Evolutionary conservation across 805 yeast genomes (phyloP).

Genomic region (Ogataea nonfermentans): DNA sequence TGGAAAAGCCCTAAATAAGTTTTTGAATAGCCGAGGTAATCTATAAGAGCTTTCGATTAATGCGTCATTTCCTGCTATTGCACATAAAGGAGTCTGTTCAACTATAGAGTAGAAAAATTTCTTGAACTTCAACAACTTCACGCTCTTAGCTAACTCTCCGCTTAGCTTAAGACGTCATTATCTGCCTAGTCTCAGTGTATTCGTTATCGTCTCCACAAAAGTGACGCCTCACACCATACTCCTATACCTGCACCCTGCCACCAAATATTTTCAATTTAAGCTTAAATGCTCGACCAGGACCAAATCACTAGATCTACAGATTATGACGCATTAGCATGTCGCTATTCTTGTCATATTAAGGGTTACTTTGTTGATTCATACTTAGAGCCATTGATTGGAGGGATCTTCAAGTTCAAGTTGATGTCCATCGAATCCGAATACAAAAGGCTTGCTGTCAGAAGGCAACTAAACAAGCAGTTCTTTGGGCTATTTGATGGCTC

Average conservation of each 20-base stretch:
- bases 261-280: neutral
- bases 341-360: constrained; percentile 49
- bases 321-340: constrained; percentile 67
- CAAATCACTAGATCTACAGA: constrained; percentile 46
- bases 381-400: constrained; percentile 34
- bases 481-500: constrained; percentile 28
- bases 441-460: constrained; percentile 27
- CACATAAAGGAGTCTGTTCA: too few relatives aligned
- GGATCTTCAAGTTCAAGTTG: constrained; percentile 40
- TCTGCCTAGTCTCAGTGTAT: too few relatives aligned
- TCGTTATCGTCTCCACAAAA: too few relatives aligned
- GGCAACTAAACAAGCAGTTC: constrained; percentile 41
- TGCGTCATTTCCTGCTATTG: too few relatives aligned
- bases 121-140: too few relatives aligned
- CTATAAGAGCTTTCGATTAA: too few relatives aligned
- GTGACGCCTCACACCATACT: neutral
- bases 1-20: too few relatives aligned
- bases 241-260: neutral
- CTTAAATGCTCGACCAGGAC: constrained; percentile 13
- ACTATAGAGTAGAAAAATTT: too few relatives aligned
- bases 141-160: too few relatives aligned
- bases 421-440: constrained; percentile 39
- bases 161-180: too few relatives aligned
- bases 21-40: too few relatives aligned
- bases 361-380: constrained; percentile 46